Conservation (phyloP, 2,329 filamentous ascomycete species). For the Xylaria sp. region DNA sequence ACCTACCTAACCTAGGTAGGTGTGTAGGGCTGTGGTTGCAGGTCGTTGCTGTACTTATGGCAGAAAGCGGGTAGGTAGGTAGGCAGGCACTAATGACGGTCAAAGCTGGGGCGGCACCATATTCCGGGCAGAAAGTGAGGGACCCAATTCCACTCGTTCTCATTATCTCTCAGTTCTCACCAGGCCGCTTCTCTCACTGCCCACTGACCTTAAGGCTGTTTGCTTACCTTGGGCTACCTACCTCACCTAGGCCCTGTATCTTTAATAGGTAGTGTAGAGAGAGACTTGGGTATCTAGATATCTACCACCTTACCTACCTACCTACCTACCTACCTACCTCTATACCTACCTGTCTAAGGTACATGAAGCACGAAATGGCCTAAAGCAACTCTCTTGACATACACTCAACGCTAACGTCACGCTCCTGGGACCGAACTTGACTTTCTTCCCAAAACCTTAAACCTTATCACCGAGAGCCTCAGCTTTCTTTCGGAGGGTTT, state of each 20-base stretch:
- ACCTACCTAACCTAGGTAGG: neutral
- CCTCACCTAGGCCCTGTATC: neutral
- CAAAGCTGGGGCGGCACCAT: conserved; percentile 13
- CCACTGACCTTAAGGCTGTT: neutral
- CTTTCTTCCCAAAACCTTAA: neutral
- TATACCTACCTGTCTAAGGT: neutral
- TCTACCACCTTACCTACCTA: neutral
- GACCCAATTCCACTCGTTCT: conserved; percentile 1
- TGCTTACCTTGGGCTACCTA: neutral
- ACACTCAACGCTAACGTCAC: conserved; percentile 7
- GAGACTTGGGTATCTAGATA: too few species aligned
- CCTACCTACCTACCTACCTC: neutral
- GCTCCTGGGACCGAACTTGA: conserved; percentile 1
- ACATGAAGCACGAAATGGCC: conserved; percentile 5
- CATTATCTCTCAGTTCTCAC: neutral
- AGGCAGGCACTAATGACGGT: neutral
- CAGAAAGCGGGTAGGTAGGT: conserved; percentile 19
- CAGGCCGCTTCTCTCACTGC: too few species aligned
- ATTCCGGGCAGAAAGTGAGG: conserved; percentile 6
- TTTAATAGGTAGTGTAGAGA: neutral
- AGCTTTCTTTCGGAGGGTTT: neutral
- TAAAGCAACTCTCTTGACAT: neutral
- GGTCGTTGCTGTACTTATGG: neutral
- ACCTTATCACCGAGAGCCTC: conserved; percentile 7
- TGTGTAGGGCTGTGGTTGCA: neutral